A percentile compares a stretch with the other conserved stretches of the same genome.
phyloP scores from a whole-genome alignment of 2,329 filamentous ascomycete species.

The Dothistroma pini region DNA sequence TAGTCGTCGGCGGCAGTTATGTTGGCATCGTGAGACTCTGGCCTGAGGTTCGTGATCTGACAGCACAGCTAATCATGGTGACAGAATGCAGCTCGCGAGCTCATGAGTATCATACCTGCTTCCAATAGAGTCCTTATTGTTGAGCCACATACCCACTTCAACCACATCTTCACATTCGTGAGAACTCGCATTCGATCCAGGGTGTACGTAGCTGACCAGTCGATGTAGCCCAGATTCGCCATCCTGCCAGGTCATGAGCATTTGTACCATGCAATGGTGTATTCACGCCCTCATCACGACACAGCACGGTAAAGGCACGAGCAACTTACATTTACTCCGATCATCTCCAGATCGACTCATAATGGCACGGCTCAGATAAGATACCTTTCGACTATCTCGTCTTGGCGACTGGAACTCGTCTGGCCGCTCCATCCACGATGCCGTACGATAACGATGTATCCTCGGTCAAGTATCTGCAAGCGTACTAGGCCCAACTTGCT shows the following conservation, averaged over 20 bases:
- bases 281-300: slow-evolving; percentile 12
- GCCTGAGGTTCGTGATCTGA: rapidly evolving
- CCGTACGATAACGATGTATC: slow-evolving; percentile 14
- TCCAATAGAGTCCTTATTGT: slow-evolving; percentile 21
- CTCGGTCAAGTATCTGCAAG: slow-evolving; percentile 15
- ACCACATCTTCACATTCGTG: slow-evolving; percentile 24
- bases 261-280: slow-evolving; percentile 22
- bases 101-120: slow-evolving; percentile 18
- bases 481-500: slow-evolving; percentile 23
- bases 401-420: slow-evolving; percentile 20
- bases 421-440: slow-evolving; percentile 21
- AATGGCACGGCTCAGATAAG: slow-evolving; percentile 17
- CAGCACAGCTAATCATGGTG: background rate
- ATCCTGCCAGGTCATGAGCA: slow-evolving; percentile 22
- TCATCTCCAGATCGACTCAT: slow-evolving; percentile 14
- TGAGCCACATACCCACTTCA: slow-evolving; percentile 22
- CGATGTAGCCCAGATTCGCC: slow-evolving; percentile 19
- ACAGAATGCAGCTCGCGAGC: slow-evolving; percentile 17
- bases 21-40: slow-evolving; percentile 17
- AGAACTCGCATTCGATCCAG: slow-evolving; percentile 6
- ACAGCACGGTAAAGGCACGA: slow-evolving; percentile 16
- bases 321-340: slow-evolving; percentile 16
- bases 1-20: slow-evolving; percentile 23
- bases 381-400: slow-evolving; percentile 24
- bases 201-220: background rate